Conservation (phyloP, 257 asterid species). For the Cruciata laevipes region DNA sequence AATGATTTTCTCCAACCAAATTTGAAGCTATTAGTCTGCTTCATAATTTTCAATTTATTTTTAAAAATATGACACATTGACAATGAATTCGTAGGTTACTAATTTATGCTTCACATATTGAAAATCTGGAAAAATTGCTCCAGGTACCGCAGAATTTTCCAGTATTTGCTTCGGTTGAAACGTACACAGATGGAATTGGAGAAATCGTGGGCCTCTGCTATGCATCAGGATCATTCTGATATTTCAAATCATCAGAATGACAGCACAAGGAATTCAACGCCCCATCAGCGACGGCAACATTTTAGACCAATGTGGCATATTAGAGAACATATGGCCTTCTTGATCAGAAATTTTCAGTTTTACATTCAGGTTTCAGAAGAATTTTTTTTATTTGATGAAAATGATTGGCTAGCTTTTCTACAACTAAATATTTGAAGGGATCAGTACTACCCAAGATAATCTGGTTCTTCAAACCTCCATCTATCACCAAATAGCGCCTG, state of each 20-base stretch:
- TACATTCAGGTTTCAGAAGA: slow-evolving; percentile 67
- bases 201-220: slow-evolving; percentile 95
- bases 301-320: slow-evolving; percentile 93
- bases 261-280: slow-evolving; percentile 31
- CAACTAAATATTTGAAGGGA: background rate
- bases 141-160: slow-evolving; percentile 90
- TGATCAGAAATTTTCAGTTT: slow-evolving; percentile 90
- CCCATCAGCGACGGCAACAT: slow-evolving; percentile 70
- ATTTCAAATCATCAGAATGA: slow-evolving; percentile 53
- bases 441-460: background rate
- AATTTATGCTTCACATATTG: background rate
- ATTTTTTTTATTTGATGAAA: background rate
- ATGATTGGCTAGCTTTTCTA: background rate
- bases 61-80: background rate
- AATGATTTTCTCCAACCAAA: background rate
- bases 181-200: slow-evolving; percentile 98
- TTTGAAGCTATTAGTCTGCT: background rate
- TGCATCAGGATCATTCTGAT: slow-evolving; percentile 89
- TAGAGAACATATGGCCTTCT: slow-evolving; percentile 98
- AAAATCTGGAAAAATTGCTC: slow-evolving; percentile 14
- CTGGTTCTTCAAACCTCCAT: background rate
- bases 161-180: slow-evolving; percentile 82
- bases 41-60: background rate
- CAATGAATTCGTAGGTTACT: background rate
- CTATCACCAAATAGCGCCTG: background rate